These are phyloP conservation scores for Mucor lusitanicus DNA, from an alignment of 371 early-diverging fungal species.

Conservation along the genomic window DNA sequence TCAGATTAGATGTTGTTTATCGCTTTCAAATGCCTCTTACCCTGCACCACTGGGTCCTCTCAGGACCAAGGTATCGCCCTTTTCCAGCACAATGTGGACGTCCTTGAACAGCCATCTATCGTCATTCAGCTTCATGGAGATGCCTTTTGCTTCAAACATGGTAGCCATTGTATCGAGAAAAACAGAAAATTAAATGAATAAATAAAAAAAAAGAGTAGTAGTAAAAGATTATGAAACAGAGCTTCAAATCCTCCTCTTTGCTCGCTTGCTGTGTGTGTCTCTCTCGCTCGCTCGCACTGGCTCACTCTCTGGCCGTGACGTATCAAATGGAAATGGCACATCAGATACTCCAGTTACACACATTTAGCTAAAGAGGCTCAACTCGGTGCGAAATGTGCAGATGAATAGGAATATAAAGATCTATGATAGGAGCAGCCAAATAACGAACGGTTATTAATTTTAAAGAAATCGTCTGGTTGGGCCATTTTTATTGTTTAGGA, in stretches of 20 bases:
- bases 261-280: too few species aligned
- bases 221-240: conserved; percentile 2
- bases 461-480: conserved; percentile 1
- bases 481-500: not conserved
- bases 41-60: conserved; percentile 79
- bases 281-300: too few species aligned
- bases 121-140: conserved; percentile 37
- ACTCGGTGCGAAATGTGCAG: not conserved
- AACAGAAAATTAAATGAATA: not conserved
- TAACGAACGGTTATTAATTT: not conserved
- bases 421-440: not conserved
- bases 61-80: conserved; percentile 63
- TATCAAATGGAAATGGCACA: not conserved
- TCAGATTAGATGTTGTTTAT: not conserved
- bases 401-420: not conserved
- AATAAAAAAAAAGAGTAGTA: not conserved
- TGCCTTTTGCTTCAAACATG: conserved; percentile 21
- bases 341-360: not conserved
- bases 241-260: not conserved
- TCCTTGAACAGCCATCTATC: conserved; percentile 66
- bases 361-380: not conserved
- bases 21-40: conserved; percentile 30
- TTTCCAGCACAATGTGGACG: conserved; percentile 52
- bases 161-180: conserved; percentile 5
- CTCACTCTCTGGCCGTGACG: not conserved